Evolutionary conservation across 352 stramenopile genomes (phyloP).

Genomic region (Phytophthora tentaculata): DNA sequence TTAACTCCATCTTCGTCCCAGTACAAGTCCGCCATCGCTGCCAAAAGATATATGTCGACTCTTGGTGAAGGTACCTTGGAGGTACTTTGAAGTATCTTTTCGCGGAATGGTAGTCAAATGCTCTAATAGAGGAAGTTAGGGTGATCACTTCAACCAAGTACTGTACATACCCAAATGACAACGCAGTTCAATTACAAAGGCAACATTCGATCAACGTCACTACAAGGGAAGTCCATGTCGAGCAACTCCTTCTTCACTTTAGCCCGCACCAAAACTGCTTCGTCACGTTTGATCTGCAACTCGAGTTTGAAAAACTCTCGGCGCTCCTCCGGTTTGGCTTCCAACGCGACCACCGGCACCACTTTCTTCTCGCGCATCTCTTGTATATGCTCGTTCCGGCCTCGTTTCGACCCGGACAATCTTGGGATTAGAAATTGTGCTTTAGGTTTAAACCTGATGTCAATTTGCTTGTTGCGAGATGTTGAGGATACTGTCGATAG

Average conservation of each 20-base stretch:
- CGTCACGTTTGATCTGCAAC: slow-evolving; percentile 44
- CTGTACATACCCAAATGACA: neutral
- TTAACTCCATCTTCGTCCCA: slow-evolving; percentile 26
- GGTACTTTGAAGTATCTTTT: slow-evolving; percentile 7
- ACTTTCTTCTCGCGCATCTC: neutral
- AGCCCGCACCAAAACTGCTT: slow-evolving; percentile 44
- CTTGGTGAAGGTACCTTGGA: slow-evolving; percentile 11
- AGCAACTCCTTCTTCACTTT: slow-evolving; percentile 48
- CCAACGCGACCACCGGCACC: slow-evolving; percentile 3
- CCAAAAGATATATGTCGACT: slow-evolving; percentile 16
- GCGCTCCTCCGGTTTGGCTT: slow-evolving; percentile 31
- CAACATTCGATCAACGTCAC: slow-evolving; percentile 47
- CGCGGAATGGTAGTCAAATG: slow-evolving; percentile 7
- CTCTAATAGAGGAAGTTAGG: slow-evolving; percentile 10
- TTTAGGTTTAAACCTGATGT: slow-evolving; percentile 6
- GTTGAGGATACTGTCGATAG: neutral
- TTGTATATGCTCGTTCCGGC: neutral
- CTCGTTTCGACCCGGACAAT: slow-evolving; percentile 5
- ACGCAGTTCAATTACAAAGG: slow-evolving; percentile 23
- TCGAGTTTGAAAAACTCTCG: slow-evolving; percentile 51
- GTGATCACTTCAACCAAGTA: slow-evolving; percentile 7
- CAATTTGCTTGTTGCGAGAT: neutral
- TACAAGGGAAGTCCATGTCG: slow-evolving; percentile 37
- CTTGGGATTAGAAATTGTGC: neutral
- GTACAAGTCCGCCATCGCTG: slow-evolving; percentile 7